Conservation (phyloP, 2,329 filamentous ascomycete species). For the Xylariaceae sp. region DNA sequence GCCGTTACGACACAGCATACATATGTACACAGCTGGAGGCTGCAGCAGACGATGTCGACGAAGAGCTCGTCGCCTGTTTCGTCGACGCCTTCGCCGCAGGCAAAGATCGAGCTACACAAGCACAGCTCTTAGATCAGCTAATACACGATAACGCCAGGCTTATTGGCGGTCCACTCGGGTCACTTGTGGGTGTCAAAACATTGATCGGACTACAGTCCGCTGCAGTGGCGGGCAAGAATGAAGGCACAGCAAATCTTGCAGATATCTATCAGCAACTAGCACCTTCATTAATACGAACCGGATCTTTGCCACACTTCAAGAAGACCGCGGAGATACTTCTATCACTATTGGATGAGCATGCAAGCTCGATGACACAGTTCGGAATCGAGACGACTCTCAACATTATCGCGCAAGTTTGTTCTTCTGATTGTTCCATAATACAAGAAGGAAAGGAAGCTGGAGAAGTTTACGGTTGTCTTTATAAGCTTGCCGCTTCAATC, state of each 20-base stretch:
- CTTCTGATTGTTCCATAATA: slow-evolving; percentile 17
- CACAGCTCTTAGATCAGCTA: slow-evolving; percentile 18
- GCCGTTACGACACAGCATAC: slow-evolving; percentile 13
- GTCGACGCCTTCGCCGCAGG: slow-evolving; percentile 23
- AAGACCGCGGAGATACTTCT: slow-evolving; percentile 21
- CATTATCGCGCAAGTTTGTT: slow-evolving; percentile 35
- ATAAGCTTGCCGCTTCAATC: slow-evolving; percentile 50
- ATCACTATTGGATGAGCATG: slow-evolving; percentile 46
- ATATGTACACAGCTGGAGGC: slow-evolving; percentile 18
- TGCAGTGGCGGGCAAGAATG: too few relatives aligned
- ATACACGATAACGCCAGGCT: slow-evolving; percentile 12
- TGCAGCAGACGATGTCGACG: slow-evolving; percentile 11
- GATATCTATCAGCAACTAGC: slow-evolving; percentile 20
- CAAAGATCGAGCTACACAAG: slow-evolving; percentile 11
- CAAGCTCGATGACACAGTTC: slow-evolving; percentile 51
- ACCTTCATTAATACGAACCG: slow-evolving; percentile 15
- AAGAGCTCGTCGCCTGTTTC: slow-evolving; percentile 19
- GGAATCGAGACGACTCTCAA: slow-evolving; percentile 52
- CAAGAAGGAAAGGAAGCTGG: slow-evolving; percentile 24
- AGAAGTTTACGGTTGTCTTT: slow-evolving; percentile 42
- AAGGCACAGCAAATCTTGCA: slow-evolving; percentile 14
- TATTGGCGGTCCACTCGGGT: slow-evolving; percentile 15
- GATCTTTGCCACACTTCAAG: slow-evolving; percentile 24
- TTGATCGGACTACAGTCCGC: slow-evolving; percentile 17
- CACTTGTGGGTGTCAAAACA: slow-evolving; percentile 20